Evolutionary conservation across 257 asterid genomes (phyloP).

Genomic region (Cruciata laevipes): DNA sequence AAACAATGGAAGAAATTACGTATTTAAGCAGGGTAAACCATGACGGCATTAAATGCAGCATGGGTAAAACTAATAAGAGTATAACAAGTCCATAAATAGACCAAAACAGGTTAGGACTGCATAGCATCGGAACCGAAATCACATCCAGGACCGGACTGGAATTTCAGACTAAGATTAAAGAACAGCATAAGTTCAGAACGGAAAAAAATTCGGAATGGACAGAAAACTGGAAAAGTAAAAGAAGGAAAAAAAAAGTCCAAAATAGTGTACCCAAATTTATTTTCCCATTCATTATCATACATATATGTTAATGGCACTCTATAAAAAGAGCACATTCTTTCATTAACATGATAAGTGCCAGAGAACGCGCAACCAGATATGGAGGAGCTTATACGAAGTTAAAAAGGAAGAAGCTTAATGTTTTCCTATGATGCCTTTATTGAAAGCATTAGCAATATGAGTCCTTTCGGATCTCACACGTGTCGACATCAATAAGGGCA

Average conservation of each 20-base stretch:
- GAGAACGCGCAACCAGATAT: background rate
- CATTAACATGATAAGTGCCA: background rate
- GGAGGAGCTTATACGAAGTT: background rate
- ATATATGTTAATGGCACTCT: background rate
- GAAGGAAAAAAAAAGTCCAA: no score
- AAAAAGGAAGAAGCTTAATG: background rate
- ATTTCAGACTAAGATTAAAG: no score
- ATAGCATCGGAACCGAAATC: background rate
- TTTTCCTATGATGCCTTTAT: background rate
- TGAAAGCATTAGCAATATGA: background rate
- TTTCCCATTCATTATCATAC: background rate
- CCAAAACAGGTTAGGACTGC: background rate
- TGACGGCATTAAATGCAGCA: background rate
- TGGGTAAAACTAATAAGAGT: background rate
- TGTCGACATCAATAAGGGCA: background rate
- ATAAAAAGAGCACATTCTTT: background rate
- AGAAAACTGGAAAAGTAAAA: background rate
- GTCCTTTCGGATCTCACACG: background rate
- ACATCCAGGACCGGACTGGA: no score
- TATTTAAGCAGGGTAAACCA: background rate
- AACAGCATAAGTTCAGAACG: no score
- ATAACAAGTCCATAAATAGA: background rate
- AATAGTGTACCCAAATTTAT: background rate
- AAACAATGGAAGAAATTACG: background rate
- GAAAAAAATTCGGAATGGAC: no score